Evolutionary conservation across 2,329 filamentous ascomycete genomes (phyloP).

Genomic region (Exophiala bonariae): DNA sequence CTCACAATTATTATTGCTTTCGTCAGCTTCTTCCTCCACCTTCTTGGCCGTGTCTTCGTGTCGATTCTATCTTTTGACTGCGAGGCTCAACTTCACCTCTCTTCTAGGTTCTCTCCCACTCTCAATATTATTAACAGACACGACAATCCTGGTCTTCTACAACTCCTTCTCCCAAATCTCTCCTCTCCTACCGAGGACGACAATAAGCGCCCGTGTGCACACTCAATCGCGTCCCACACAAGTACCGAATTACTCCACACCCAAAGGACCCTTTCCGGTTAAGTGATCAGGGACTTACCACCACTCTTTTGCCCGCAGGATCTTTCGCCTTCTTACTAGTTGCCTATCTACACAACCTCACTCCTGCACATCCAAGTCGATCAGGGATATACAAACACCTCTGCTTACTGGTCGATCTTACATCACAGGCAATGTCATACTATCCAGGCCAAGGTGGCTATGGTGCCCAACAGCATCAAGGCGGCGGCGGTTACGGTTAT

Average conservation of each 20-base stretch:
- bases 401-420: neutral
- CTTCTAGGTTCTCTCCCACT: too few relatives aligned
- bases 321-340: neutral
- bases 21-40: slow-evolving; percentile 27
- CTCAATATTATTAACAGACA: too few relatives aligned
- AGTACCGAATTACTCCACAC: too few relatives aligned
- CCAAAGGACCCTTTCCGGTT: too few relatives aligned
- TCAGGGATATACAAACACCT: neutral
- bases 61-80: neutral
- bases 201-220: too few relatives aligned
- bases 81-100: too few relatives aligned
- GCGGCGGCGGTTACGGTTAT: slow-evolving; percentile 28
- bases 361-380: neutral
- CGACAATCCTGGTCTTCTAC: too few relatives aligned
- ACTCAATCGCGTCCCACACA: too few relatives aligned
- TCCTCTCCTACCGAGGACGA: too few relatives aligned
- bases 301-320: too few relatives aligned
- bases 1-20: neutral
- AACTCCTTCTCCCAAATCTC: too few relatives aligned
- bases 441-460: slow-evolving; percentile 59
- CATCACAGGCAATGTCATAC: slow-evolving; percentile 56
- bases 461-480: slow-evolving; percentile 52
- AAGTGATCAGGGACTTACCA: too few relatives aligned
- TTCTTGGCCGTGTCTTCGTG: slow-evolving; percentile 12
- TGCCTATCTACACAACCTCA: slow-evolving; percentile 2